Evolutionary conservation across 2,329 filamentous ascomycete species (phyloP), one percentile per base, ranked within the genome.

Genomic region (Verticillium dahliae): DNA sequence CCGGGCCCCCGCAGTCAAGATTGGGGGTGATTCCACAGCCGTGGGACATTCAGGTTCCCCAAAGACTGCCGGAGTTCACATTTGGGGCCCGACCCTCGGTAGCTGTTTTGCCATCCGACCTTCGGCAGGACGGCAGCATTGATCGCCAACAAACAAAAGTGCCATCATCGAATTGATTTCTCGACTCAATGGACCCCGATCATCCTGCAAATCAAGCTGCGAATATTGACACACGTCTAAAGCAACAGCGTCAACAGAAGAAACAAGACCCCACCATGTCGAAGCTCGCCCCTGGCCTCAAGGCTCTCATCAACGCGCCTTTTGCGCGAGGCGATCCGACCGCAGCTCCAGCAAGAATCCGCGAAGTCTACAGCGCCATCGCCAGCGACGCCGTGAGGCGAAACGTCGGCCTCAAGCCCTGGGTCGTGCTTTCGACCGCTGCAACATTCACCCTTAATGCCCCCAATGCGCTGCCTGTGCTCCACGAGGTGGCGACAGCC

Each of bases 401-500:
- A 66, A 82, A 85, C 67, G 81, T 91, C 61, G 88, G 86, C 33
- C 71, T 78, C 61, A 79, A 83, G 64, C 85, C 87, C 56, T 92
- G 88, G 88, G 73, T 91, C 15, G 83, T 85, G 15, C 75, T 90
- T 41, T 87, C 88, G 87, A 89, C 91, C 1, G 91, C 91, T 37
- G 88, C 91, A 18, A 92, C 90, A 1, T 90, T 94, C 77, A 95
- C 91, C 1, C 86, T 95, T 79, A 95, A 96, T 78, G 92, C 90
- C 1, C 91, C 91, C 31, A 88, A 90, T 62, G 89, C 90, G 3
- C 84, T 94, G 66, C 76, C 84, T 4, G 75, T 82, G 27, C 82
- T 93, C 13, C 87, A 86, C 75, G 70, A 81, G 61, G 74, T 84
- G 37, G 81, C 82, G 11, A 74, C 78, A 66, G 39, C 65, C 31